These are phyloP conservation scores for Trifolium dubium DNA, from an alignment of 306 rosid species.

Conservation along the genomic window DNA sequence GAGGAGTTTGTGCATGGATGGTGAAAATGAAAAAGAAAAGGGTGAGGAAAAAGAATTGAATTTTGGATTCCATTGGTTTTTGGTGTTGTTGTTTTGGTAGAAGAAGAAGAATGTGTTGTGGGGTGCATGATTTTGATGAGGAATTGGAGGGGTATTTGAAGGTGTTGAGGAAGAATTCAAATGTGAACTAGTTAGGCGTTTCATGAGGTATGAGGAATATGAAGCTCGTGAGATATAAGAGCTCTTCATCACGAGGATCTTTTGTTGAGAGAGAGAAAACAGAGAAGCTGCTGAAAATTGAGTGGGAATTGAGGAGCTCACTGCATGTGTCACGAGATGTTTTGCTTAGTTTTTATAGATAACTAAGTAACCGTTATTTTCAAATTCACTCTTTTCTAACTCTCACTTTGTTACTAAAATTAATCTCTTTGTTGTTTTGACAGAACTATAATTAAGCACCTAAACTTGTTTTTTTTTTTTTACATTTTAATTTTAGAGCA, in stretches of 20 bases:
- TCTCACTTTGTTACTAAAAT: background rate
- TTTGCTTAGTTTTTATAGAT: constrained; percentile 57
- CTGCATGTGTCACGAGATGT: constrained; percentile 79
- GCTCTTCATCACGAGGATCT: constrained; percentile 97
- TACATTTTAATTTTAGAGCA: too few species aligned
- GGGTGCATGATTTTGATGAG: constrained; percentile 47
- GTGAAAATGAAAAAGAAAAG: constrained; percentile 39
- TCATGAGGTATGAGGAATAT: constrained; percentile 47
- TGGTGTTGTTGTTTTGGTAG: background rate
- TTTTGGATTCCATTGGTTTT: constrained; percentile 58
- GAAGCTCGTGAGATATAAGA: constrained; percentile 88
- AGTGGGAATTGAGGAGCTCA: constrained; percentile 51
- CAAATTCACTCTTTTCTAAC: constrained; percentile 44
- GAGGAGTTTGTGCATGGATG: constrained; percentile 64
- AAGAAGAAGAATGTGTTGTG: constrained; percentile 39
- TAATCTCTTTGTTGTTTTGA: background rate
- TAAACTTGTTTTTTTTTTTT: too few species aligned
- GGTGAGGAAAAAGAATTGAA: constrained; percentile 49
- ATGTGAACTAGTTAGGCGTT: constrained; percentile 44
- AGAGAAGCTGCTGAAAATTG: constrained; percentile 17
- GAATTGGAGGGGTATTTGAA: constrained; percentile 76
- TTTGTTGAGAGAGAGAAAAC: constrained; percentile 53
- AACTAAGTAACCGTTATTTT: constrained; percentile 46
- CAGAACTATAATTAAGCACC: background rate
- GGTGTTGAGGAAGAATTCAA: constrained; percentile 53